These are phyloP conservation scores for Eucalyptus tenuipes DNA, from an alignment of 345 rosid genomes.

Conservation along the genomic window DNA sequence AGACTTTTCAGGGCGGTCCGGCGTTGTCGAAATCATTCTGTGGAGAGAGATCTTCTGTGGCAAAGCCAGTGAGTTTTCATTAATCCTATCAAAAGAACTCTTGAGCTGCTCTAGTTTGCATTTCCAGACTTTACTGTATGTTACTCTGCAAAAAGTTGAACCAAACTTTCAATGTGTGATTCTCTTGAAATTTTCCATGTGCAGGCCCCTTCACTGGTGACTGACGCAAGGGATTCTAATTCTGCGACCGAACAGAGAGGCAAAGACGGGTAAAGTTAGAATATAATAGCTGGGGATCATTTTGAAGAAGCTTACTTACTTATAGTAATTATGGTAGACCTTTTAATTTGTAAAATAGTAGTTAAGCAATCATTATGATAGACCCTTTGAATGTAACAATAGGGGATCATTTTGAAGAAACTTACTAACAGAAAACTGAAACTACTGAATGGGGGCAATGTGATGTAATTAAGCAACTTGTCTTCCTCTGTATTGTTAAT, in stretches of 20 bases:
- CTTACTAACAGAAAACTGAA: background rate
- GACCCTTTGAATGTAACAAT: too few relatives aligned
- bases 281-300: background rate
- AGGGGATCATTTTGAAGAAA: too few relatives aligned
- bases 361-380: background rate
- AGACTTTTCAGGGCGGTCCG: slow-evolving; percentile 55
- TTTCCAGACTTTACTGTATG: background rate
- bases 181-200: background rate
- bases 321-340: background rate
- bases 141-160: background rate
- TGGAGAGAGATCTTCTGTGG: slow-evolving; percentile 22
- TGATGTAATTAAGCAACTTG: background rate
- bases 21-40: slow-evolving; percentile 27
- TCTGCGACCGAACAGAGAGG: slow-evolving; percentile 23
- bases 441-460: background rate
- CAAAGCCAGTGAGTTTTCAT: slow-evolving; percentile 37
- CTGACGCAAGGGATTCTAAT: slow-evolving; percentile 23
- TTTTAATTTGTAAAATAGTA: background rate
- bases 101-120: background rate
- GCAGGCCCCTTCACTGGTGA: slow-evolving; percentile 29
- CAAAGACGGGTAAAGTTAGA: slow-evolving; percentile 47
- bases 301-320: background rate
- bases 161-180: background rate
- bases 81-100: background rate
- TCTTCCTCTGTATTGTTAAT: background rate